Conservation (phyloP, 1,284 basidiomycete genomes). For the Schizopora paradoxa region DNA sequence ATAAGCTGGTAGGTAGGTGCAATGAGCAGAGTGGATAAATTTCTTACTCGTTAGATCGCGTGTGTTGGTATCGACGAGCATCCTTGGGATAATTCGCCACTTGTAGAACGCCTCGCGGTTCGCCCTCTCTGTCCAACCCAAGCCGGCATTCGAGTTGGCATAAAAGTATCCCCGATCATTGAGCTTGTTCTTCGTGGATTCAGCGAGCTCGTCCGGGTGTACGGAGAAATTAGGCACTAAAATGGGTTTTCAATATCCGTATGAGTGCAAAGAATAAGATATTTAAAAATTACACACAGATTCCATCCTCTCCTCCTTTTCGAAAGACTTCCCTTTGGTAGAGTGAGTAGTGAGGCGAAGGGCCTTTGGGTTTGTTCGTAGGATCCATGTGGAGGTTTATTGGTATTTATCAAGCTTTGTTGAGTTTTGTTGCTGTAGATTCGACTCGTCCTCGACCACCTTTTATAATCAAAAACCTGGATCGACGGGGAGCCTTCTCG, state of each 20-base stretch:
- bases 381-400: constrained; percentile 39
- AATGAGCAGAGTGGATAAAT: not conserved
- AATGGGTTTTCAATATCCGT: not conserved
- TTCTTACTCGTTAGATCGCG: constrained; percentile 45
- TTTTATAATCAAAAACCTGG: too few relatives aligned
- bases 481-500: too few relatives aligned
- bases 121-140: constrained; percentile 50
- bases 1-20: not conserved
- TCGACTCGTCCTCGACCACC: too few relatives aligned
- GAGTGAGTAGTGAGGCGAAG: constrained; percentile 51
- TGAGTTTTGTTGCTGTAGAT: too few relatives aligned
- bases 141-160: constrained; percentile 51
- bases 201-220: constrained; percentile 45
- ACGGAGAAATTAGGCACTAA: constrained; percentile 36
- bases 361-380: constrained; percentile 44
- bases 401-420: too few relatives aligned
- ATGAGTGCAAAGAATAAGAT: not conserved
- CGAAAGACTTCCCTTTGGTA: constrained; percentile 51
- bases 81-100: constrained; percentile 50
- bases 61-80: constrained; percentile 53
- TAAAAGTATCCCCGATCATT: constrained; percentile 50
- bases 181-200: constrained; percentile 45
- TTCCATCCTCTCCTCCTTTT: constrained; percentile 36
- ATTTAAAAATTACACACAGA: constrained; percentile 26
- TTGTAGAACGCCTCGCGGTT: constrained; percentile 49